Conservation (phyloP, 2,329 filamentous ascomycete species). For the Fusarium sublunatum region DNA sequence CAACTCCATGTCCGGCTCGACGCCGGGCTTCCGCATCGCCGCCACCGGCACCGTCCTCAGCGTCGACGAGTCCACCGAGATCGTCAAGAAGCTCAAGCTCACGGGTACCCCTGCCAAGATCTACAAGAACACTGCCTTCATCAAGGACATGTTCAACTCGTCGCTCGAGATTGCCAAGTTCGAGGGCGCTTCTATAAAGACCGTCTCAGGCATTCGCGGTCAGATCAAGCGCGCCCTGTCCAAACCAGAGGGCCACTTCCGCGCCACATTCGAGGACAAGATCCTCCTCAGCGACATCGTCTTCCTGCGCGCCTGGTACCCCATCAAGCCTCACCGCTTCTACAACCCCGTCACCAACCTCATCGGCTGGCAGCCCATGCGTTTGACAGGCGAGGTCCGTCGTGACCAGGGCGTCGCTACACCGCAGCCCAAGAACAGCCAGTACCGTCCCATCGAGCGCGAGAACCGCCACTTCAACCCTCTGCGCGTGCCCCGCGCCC, state of each 20-base stretch:
- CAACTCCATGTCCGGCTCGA: constrained; percentile 85
- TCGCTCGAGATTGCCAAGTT: constrained; percentile 97
- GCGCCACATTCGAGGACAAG: constrained; percentile 98
- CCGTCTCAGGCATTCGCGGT: constrained; percentile 92
- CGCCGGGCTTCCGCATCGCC: constrained; percentile 91
- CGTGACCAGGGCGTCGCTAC: constrained; percentile 79
- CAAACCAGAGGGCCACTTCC: constrained; percentile 95
- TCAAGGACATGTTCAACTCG: constrained; percentile 97
- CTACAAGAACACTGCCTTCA: constrained; percentile 99
- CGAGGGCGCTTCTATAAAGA: constrained; percentile 94
- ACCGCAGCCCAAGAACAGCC: constrained; percentile 83
- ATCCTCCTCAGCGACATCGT: constrained; percentile 96
- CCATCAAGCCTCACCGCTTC: constrained; percentile 93
- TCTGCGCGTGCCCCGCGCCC: constrained; percentile 78
- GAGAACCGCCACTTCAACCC: constrained; percentile 81
- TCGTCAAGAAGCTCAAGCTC: constrained; percentile 99
- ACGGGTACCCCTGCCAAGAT: constrained; percentile 96
- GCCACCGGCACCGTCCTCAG: constrained; percentile 93
- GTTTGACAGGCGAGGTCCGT: constrained; percentile 91
- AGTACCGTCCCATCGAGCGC: constrained; percentile 79
- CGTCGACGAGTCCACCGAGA: constrained; percentile 95
- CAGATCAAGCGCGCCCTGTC: constrained; percentile 96
- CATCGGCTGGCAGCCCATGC: constrained; percentile 93
- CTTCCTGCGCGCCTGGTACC: constrained; percentile 96
- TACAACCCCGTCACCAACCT: constrained; percentile 97